Evolutionary conservation across 805 yeast species (phyloP).

Genomic region (Candida sphagnicola): DNA sequence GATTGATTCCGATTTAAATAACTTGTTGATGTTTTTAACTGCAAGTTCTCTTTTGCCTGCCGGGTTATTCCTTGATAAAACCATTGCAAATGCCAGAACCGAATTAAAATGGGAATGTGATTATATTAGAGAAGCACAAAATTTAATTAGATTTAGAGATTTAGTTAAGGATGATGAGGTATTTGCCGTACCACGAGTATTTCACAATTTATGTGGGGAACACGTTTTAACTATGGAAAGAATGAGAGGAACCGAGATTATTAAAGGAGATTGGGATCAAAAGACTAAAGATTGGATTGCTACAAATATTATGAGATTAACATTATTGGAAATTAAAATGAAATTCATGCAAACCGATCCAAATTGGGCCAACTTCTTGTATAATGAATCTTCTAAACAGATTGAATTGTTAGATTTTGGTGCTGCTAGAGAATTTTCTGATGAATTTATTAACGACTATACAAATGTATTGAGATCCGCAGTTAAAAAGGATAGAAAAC

Average conservation of each 20-base stretch:
- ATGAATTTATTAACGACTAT: constrained; percentile 66
- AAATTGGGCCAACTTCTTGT: constrained; percentile 96
- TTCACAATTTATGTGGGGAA: constrained; percentile 70
- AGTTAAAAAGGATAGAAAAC: constrained; percentile 58
- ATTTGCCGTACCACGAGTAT: constrained; percentile 79
- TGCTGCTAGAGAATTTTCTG: constrained; percentile 78
- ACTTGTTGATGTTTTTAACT: constrained; percentile 72
- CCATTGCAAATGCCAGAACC: constrained; percentile 87
- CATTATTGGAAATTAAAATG: constrained; percentile 78
- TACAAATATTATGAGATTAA: constrained; percentile 78
- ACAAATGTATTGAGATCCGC: constrained; percentile 72
- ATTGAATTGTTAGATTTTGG: constrained; percentile 93
- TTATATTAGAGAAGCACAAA: constrained; percentile 82
- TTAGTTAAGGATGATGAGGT: constrained; percentile 53
- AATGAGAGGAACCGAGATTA: constrained; percentile 80
- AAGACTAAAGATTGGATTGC: constrained; percentile 78
- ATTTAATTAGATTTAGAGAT: constrained; percentile 63
- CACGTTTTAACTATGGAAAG: constrained; percentile 87
- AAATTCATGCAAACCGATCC: constrained; percentile 98
- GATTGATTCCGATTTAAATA: constrained; percentile 91
- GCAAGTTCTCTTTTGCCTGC: constrained; percentile 87
- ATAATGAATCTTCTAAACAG: constrained; percentile 64
- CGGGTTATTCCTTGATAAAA: constrained; percentile 86
- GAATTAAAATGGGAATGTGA: constrained; percentile 98
- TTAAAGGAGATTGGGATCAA: constrained; percentile 72